Conservation (phyloP, 306 rosid species). For the Acacia crassicarpa region DNA sequence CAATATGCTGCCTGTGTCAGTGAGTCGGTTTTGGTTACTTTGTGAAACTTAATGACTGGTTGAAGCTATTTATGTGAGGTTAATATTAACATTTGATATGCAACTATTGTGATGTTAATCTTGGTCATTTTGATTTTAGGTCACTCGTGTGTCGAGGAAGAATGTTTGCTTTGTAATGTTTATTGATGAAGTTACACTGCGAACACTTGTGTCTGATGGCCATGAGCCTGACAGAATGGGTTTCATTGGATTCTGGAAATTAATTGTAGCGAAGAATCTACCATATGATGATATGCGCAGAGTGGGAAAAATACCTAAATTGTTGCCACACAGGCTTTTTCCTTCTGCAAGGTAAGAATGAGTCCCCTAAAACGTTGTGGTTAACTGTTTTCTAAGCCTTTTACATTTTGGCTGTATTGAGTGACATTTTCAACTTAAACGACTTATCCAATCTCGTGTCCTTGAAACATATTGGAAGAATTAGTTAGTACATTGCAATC, state of each 20-base stretch:
- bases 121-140: slow-evolving; percentile 55
- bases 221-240: slow-evolving; percentile 78
- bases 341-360: slow-evolving; percentile 88
- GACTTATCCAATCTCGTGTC: neutral
- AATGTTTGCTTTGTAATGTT: slow-evolving; percentile 96
- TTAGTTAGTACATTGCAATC: neutral
- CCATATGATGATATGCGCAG: slow-evolving; percentile 91
- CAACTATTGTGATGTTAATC: slow-evolving; percentile 22
- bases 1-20: slow-evolving; percentile 9
- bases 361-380: slow-evolving; percentile 1
- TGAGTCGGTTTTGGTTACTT: neutral
- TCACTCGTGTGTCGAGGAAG: slow-evolving; percentile 83
- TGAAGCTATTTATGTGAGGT: neutral
- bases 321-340: slow-evolving; percentile 92
- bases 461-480: neutral
- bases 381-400: neutral
- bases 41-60: neutral
- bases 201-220: slow-evolving; percentile 74
- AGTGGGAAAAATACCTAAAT: slow-evolving; percentile 94
- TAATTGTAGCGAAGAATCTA: slow-evolving; percentile 80
- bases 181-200: slow-evolving; percentile 73
- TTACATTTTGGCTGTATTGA: slow-evolving; percentile 16
- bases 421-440: neutral
- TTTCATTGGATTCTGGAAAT: slow-evolving; percentile 91
- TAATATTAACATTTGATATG: slow-evolving; percentile 1